These are phyloP conservation scores for Trichosporon inkin DNA, from an alignment of 1,284 basidiomycete species.

Conservation along the genomic window DNA sequence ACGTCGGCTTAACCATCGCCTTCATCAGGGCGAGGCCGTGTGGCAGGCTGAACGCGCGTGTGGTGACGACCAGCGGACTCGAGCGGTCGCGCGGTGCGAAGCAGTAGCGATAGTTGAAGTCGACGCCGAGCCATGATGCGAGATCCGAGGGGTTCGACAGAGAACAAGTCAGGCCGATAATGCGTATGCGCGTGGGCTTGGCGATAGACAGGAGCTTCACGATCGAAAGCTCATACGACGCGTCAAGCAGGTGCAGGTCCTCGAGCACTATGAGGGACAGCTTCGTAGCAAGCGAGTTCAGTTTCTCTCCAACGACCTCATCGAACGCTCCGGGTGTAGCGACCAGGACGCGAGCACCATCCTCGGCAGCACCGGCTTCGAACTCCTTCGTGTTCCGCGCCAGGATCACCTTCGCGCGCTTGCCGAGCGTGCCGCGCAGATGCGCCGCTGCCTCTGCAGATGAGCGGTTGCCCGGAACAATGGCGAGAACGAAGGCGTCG, in stretches of 20 bases:
- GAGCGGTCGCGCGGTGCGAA: conserved; percentile 82
- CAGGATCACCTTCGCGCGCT: conserved; percentile 31
- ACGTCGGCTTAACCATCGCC: conserved; percentile 86
- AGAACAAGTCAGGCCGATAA: conserved; percentile 73
- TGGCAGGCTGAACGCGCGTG: conserved; percentile 78
- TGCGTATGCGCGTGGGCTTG: conserved; percentile 62
- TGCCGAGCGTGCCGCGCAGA: conserved; percentile 35
- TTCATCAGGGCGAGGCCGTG: conserved; percentile 85
- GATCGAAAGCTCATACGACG: conserved; percentile 76
- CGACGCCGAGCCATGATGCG: conserved; percentile 75
- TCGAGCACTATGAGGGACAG: conserved; percentile 74
- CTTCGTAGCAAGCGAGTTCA: conserved; percentile 40
- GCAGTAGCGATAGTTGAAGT: conserved; percentile 61
- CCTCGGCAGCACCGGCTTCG: conserved; percentile 11
- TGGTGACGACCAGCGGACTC: conserved; percentile 65
- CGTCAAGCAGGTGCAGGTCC: conserved; percentile 77
- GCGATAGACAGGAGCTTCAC: conserved; percentile 62
- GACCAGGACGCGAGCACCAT: conserved; percentile 39
- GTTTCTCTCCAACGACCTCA: conserved; percentile 25
- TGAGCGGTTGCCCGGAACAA: conserved; percentile 44
- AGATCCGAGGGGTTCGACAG: conserved; percentile 76
- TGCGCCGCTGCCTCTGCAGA: conserved; percentile 44
- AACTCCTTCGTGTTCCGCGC: conserved; percentile 12
- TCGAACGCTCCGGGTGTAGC: conserved; percentile 44
- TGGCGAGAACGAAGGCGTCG: conserved; percentile 38